A percentile compares a stretch with the other conserved stretches of the same genome.
Evolutionary conservation across 1,284 basidiomycete genomes (phyloP).

Genomic region (Leccinum variabile): DNA sequence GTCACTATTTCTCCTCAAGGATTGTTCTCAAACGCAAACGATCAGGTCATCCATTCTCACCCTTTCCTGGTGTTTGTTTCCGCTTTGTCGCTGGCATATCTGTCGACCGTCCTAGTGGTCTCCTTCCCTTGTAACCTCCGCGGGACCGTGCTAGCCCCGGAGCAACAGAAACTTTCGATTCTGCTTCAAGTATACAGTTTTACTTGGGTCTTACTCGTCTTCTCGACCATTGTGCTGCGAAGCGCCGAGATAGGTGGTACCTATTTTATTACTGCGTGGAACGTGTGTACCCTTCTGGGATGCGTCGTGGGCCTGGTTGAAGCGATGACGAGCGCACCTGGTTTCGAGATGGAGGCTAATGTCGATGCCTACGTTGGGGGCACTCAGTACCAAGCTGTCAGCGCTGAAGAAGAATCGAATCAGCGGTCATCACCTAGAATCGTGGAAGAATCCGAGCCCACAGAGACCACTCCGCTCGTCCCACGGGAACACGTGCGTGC

Average conservation of each 20-base stretch:
- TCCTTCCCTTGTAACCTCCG: slow-evolving; percentile 25
- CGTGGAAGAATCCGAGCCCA: slow-evolving; percentile 38
- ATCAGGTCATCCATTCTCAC: slow-evolving; percentile 61
- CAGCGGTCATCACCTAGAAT: slow-evolving; percentile 23
- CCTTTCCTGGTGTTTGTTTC: slow-evolving; percentile 54
- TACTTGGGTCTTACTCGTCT: slow-evolving; percentile 57
- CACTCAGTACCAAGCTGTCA: slow-evolving; percentile 31
- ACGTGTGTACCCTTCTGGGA: slow-evolving; percentile 49
- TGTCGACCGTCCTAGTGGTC: slow-evolving; percentile 34
- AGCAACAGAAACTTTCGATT: slow-evolving; percentile 44
- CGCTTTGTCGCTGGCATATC: slow-evolving; percentile 49
- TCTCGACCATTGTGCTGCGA: slow-evolving; percentile 46
- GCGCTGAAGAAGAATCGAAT: slow-evolving; percentile 16
- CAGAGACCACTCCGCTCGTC: slow-evolving; percentile 54
- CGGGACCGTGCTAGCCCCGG: slow-evolving; percentile 22
- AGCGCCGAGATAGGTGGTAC: slow-evolving; percentile 49
- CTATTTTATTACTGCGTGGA: slow-evolving; percentile 60
- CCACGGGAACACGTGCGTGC: slow-evolving; percentile 30
- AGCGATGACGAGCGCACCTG: slow-evolving; percentile 27
- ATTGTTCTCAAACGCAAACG: slow-evolving; percentile 6
- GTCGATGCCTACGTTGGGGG: slow-evolving; percentile 14
- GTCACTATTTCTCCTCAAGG: slow-evolving; percentile 27
- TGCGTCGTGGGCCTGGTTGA: slow-evolving; percentile 47
- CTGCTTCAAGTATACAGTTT: slow-evolving; percentile 52
- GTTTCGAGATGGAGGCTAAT: slow-evolving; percentile 20